Conservation (phyloP, 805 yeast genomes). For the Ogataea corticis region DNA sequence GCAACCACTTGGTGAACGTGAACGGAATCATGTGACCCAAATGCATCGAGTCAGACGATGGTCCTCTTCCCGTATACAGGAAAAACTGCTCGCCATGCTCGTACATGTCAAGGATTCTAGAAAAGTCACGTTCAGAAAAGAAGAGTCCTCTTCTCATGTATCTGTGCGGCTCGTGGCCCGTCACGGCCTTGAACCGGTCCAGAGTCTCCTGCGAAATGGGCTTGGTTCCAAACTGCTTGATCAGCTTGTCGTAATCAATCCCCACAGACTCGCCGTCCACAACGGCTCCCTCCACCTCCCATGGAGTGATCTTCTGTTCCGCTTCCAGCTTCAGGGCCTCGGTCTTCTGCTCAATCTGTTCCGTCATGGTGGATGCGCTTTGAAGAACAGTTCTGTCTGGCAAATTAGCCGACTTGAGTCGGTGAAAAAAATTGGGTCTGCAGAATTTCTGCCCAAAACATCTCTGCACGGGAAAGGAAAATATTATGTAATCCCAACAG, state of each 20-base stretch:
- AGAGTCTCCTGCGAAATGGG: conserved; percentile 69
- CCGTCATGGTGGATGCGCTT: conserved; percentile 13
- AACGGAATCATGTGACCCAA: conserved; percentile 97
- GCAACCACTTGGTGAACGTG: conserved; percentile 94
- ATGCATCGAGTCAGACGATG: conserved; percentile 92
- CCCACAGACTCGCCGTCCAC: conserved; percentile 91
- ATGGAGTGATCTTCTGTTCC: conserved; percentile 80
- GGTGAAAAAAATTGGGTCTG: too few species aligned
- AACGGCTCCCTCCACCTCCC: conserved; percentile 99
- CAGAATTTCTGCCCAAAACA: too few species aligned
- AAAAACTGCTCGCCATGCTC: conserved; percentile 96
- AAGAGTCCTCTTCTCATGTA: conserved; percentile 88
- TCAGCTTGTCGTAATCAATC: conserved; percentile 88
- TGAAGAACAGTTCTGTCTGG: not conserved
- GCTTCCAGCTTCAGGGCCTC: conserved; percentile 24
- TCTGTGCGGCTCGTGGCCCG: conserved; percentile 91
- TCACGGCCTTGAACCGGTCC: conserved; percentile 70
- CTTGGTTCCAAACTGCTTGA: conserved; percentile 84
- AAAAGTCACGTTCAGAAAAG: conserved; percentile 86
- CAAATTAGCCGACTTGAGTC: too few species aligned
- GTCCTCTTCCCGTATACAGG: conserved; percentile 96
- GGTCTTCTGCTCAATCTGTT: conserved; percentile 23
- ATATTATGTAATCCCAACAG: too few species aligned
- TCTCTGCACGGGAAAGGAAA: too few species aligned
- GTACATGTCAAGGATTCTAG: conserved; percentile 76